Conservation (phyloP, 2,329 filamentous ascomycete genomes). For the Elsinoe fawcettii region DNA sequence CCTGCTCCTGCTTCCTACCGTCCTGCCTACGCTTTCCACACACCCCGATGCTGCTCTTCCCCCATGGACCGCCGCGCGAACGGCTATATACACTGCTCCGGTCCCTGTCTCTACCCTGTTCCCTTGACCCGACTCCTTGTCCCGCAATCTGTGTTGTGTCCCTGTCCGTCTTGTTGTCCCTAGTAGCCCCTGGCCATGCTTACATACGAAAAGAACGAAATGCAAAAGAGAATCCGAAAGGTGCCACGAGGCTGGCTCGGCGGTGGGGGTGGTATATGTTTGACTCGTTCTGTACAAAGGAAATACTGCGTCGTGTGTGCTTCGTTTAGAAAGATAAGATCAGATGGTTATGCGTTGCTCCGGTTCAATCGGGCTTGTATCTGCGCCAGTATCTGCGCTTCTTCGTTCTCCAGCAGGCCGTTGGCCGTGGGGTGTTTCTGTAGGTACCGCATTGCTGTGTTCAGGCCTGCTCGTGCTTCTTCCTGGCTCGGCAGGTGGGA, state of each 20-base stretch:
- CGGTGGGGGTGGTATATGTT: neutral
- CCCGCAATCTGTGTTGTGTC: neutral
- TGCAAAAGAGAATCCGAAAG: too few species aligned
- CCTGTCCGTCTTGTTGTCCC: neutral
- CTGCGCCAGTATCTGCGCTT: slow-evolving; percentile 69
- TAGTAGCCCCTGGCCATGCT: neutral
- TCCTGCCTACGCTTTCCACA: too few species aligned
- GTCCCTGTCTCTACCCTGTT: neutral
- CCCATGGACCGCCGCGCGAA: neutral
- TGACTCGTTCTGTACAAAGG: neutral
- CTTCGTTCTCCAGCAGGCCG: slow-evolving; percentile 65
- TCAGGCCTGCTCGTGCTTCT: slow-evolving; percentile 73
- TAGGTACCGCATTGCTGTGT: slow-evolving; percentile 75
- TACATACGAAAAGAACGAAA: neutral
- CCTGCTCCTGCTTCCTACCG: neutral
- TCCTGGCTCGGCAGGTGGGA: slow-evolving; percentile 56
- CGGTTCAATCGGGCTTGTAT: slow-evolving; percentile 34
- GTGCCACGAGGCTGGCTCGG: neutral
- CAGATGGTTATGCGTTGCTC: neutral
- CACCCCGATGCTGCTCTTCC: neutral
- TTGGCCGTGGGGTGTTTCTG: slow-evolving; percentile 52
- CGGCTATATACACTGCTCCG: neutral
- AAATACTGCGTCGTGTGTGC: too few species aligned
- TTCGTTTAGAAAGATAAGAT: too few species aligned
- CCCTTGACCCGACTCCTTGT: neutral